A percentile compares a stretch with the other conserved stretches of the same genome.
These are phyloP conservation scores for Lathyrus oleraceus DNA, from an alignment of 306 rosid species.

Conservation along the genomic window DNA sequence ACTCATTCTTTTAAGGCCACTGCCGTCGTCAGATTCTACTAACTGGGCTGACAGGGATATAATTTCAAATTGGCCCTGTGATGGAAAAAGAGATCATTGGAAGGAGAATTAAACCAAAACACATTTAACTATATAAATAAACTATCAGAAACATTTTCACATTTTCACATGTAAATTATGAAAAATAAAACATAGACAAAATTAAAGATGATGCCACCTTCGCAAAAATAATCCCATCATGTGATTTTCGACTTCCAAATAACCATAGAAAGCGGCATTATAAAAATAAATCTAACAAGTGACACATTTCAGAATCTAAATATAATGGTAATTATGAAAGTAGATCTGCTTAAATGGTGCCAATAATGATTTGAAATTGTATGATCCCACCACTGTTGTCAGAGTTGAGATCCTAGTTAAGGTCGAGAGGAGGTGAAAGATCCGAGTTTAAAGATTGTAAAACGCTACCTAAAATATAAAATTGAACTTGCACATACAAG, in stretches of 20 bases:
- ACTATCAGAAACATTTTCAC: conserved; percentile 9
- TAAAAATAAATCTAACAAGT: conserved; percentile 10
- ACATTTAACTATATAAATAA: background rate
- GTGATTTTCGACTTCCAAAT: background rate
- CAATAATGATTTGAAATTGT: background rate
- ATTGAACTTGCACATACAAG: background rate
- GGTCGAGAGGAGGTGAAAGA: background rate
- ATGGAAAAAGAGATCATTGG: conserved; percentile 2
- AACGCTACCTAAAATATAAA: background rate
- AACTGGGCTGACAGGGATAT: conserved; percentile 63
- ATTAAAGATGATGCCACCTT: conserved; percentile 12
- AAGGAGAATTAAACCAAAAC: conserved; percentile 19
- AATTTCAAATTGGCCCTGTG: conserved; percentile 78
- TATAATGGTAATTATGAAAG: conserved; percentile 4
- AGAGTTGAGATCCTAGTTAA: background rate
- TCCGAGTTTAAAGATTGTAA: background rate
- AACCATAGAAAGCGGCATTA: background rate
- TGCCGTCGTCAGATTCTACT: conserved; percentile 48
- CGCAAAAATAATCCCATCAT: too few relatives aligned
- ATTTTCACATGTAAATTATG: background rate
- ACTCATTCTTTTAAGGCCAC: conserved; percentile 44
- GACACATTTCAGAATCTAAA: background rate
- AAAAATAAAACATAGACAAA: background rate
- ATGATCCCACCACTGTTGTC: background rate
- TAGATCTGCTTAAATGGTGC: background rate